Evolutionary conservation across 768 basidiomycete genomes (phyloP), one percentile per base, ranked within the genome.

Genomic region (Albatrellus ellisii): DNA sequence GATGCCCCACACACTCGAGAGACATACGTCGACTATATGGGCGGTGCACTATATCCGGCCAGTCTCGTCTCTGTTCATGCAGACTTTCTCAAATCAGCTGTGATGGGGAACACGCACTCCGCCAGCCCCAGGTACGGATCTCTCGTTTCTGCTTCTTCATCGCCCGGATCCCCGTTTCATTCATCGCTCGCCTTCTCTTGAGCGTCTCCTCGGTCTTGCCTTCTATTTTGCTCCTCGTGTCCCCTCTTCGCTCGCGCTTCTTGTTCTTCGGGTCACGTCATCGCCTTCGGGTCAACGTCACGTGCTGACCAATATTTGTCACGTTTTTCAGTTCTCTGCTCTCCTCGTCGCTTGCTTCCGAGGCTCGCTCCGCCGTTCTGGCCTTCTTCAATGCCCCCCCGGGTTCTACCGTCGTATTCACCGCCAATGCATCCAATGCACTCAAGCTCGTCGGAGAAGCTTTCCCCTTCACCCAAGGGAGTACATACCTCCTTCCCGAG

Each of bases 1-100:
- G 35, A 36, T 10, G 35, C 35, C 4, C 29, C 25, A 42, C 20
- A 21, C 46, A 12, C n/a, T 6, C 1, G 2, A 3, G 15, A 36
- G 35, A 79, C 77, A 6, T 88, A 88, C 45, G 78, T 86, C 46
- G 86, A 89, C 54, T 88, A 82, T 48, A 88, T 88, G 82, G 86
- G 86, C 25, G 84, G 81, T 18, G 72, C 81, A 0, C 63, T 88
- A 25, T 85, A 84, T 48, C 86, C 86, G 8, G 79, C 84, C 50
- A 79, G 76, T 50, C 72, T 89, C 26, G 71, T 88, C 44, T 69
- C 68, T 27, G 72, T 75, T 7, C 82, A 87, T 49, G 67, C 75
- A 28, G 71, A 73, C 39, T 85, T 87, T 53, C 69, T 89, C 25
- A 73, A 67, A 29, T 63, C 62, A 38, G 74, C 60, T 52, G 67